These are phyloP conservation scores for Coccomyxa sp. DNA, from an alignment of 139 green algal species.

Conservation along the genomic window DNA sequence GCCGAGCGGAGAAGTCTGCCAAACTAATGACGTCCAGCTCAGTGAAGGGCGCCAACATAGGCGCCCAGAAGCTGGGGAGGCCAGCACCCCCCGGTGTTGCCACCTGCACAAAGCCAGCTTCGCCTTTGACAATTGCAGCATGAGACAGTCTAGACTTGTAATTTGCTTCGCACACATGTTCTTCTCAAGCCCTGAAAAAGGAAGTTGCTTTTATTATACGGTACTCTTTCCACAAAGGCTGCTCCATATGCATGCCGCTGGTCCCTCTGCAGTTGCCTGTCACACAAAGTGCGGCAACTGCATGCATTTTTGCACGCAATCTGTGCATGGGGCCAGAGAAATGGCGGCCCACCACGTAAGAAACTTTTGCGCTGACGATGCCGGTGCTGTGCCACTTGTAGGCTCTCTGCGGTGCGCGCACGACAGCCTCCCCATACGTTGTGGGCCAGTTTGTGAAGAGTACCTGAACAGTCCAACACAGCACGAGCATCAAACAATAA, in stretches of 20 bases:
- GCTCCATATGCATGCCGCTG: background rate
- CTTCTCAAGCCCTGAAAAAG: background rate
- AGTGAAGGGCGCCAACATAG: background rate
- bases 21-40: background rate
- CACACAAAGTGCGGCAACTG: background rate
- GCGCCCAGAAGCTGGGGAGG: background rate
- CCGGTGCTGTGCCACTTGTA: background rate
- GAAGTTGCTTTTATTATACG: no score
- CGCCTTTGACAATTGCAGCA: background rate
- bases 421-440: background rate
- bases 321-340: background rate
- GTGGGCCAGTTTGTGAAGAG: background rate
- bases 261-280: background rate
- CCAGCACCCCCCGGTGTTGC: background rate
- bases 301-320: background rate
- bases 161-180: background rate
- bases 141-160: background rate
- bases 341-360: background rate
- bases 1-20: background rate
- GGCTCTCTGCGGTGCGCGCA: background rate
- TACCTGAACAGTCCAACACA: background rate
- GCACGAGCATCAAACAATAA: background rate
- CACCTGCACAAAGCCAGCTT: background rate
- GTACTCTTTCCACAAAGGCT: background rate
- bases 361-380: background rate